Base-by-base conservation (phyloP, 2,329 filamentous ascomycete genomes). In the Macrophomina tecta region DNA sequence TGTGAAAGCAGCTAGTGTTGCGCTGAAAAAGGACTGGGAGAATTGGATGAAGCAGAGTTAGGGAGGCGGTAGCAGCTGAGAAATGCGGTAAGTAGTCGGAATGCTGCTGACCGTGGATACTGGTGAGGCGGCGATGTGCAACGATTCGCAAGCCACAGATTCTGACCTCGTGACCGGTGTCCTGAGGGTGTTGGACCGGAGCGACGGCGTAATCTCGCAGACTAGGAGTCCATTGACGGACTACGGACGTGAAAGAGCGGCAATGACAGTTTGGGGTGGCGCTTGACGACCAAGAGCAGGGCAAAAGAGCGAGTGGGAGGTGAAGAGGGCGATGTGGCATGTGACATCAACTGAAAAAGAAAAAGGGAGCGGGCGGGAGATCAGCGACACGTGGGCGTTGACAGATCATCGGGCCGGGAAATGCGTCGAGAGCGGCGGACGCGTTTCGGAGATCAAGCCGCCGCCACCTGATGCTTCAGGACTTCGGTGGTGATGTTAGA, bases 371-470 rank as follows among this genome's bases (percentile, higher is more conserved):
- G 16, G 7, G 38, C 42, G 53, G 58, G 46, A 48, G 58, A 62
- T 62, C 58, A n/a, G 30, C 58, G 58, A 38, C 58, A 62, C 58
- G 45, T 62, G 58, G 58, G 58, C 58, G 58, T 32, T 34, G 28
- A 28, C 52, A 45, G 42, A 45, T n/a, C 11, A n/a, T 45, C 51
- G n/a, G 52, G 12, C 52, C n/a, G 52, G 34, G 7, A 18, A 11
- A 7, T 4, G 53, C 18, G n/a, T 23, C 23, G 36, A 14, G 23
- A 16, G 30, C 14, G 46, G 23, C 14, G 11, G 23, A 52, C 49
- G 28, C 8, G 49, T 32, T 16, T 28, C 58, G 58, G 58, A 38
- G 32, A 48, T 42, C 58, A 38, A 16, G 2, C 58, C 58, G 18
- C 32, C 8, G 16, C 38, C 16, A 18, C 7, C 58, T 18, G 45